Base-by-base conservation (phyloP, 2,329 filamentous ascomycete species). In the Thielaviopsis musarum region DNA sequence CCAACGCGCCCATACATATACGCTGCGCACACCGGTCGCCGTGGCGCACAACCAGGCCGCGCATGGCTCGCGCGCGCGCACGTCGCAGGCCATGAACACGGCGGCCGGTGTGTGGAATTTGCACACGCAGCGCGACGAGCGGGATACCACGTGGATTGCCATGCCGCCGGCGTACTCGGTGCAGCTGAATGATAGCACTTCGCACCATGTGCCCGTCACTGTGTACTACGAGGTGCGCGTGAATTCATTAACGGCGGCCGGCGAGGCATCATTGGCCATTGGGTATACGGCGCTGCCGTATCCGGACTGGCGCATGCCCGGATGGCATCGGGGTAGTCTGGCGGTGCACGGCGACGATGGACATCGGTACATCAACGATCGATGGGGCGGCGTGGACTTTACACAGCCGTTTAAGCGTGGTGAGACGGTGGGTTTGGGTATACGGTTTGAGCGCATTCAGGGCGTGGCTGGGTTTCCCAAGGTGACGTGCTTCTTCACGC, bases 301-400 rank as follows among this genome's bases (percentile, higher is more conserved):
- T 67, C 88, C 88, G 6, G 75, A 78, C 0, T 91, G 88, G 73
- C 79, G 88, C 7, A 77, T 91, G 62, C 88, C 88, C 0, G 88
- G 88, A 1, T 91, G 87, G 88, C 85, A 93, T 67, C 78, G 87
- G 38, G 87, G 80, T 19, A 85, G 81, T 63, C 66, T 91, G 15
- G 88, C 77, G 1, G 81, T 91, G n/a, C 88, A 91, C 68, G 83
- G 84, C 54, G 88, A 91, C 68, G 88, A 91, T 69, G 88, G 88
- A 0, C 78, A 84, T 65, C 79, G 79, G 68, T 93, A 85, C 68
- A 76, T 89, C 65, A 88, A 90, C 67, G 85, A 91, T 68, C 76
- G 77, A 7, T 85, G 79, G 74, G 87, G 88, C 22, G 88, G 88
- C 19, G 79, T 80, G 63, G 75, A 81, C 59, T 91, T 91, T 63